Conservation (phyloP, 2,329 filamentous ascomycete species). For the Colletotrichum tofieldiae region DNA sequence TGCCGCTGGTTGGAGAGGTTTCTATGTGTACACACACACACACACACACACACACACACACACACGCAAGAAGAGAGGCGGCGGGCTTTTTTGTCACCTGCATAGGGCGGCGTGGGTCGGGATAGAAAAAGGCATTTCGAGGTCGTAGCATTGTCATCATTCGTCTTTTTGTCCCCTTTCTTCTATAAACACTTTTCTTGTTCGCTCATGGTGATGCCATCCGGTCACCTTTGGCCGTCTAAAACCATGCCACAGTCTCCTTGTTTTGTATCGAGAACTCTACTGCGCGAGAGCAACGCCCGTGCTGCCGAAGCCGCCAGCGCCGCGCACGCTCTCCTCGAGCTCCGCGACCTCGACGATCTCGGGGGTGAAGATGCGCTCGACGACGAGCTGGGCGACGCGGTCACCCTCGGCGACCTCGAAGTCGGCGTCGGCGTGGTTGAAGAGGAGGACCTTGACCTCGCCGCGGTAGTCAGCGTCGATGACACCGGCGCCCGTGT, state of each 20-base stretch:
- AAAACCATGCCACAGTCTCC: neutral
- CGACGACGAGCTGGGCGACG: slow-evolving; percentile 92
- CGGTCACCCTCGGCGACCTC: slow-evolving; percentile 88
- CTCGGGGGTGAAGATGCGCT: slow-evolving; percentile 94
- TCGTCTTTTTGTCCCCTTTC: slow-evolving; percentile 18
- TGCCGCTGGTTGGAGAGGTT: neutral
- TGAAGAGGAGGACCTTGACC: slow-evolving; percentile 96
- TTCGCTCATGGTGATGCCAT: neutral
- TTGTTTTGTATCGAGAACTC: neutral
- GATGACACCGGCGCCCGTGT: slow-evolving; percentile 96
- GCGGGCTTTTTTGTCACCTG: slow-evolving; percentile 10
- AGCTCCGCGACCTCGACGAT: slow-evolving; percentile 91
- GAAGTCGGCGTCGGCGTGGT: slow-evolving; percentile 88
- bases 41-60: neutral
- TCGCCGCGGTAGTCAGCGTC: slow-evolving; percentile 97
- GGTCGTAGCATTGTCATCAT: slow-evolving; percentile 39
- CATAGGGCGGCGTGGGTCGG: slow-evolving; percentile 26
- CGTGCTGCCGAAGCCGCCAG: slow-evolving; percentile 93
- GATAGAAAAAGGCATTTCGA: slow-evolving; percentile 34
- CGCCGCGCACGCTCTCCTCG: slow-evolving; percentile 91
- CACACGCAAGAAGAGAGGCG: neutral
- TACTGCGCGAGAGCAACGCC: slow-evolving; percentile 60
- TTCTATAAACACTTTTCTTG: slow-evolving; percentile 2
- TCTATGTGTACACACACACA: no score
- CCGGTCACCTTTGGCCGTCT: no score